Evolutionary conservation across 352 stramenopile species (phyloP).

Genomic region (Phytophthora agathidicida): DNA sequence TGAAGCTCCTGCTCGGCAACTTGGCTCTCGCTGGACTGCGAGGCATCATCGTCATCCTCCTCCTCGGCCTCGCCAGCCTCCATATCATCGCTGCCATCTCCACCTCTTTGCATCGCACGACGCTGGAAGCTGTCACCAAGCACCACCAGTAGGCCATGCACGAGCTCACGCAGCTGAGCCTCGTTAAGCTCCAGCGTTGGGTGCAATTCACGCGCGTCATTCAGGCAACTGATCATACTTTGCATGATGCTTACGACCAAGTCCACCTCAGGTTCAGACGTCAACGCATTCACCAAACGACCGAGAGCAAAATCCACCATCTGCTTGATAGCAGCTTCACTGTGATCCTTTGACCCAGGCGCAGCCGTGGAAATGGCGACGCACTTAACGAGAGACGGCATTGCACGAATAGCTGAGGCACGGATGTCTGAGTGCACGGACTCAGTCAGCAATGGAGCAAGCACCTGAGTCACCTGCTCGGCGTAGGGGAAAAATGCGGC

Average conservation of each 20-base stretch:
- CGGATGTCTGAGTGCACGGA: constrained; percentile 88
- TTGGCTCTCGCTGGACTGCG: constrained; percentile 48
- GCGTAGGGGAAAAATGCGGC: constrained; percentile 88
- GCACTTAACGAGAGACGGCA: constrained; percentile 80
- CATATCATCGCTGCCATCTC: constrained; percentile 30
- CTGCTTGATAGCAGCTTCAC: constrained; percentile 71
- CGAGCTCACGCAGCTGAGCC: constrained; percentile 72
- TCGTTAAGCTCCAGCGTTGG: constrained; percentile 66
- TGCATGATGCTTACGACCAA: constrained; percentile 88
- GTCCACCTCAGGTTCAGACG: constrained; percentile 84
- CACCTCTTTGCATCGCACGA: constrained; percentile 54
- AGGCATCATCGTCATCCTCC: constrained; percentile 56
- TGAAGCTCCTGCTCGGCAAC: constrained; percentile 72
- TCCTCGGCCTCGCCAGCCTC: constrained; percentile 36
- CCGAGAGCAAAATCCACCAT: constrained; percentile 87
- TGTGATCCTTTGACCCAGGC: constrained; percentile 24
- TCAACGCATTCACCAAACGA: constrained; percentile 75
- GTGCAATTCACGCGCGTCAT: constrained; percentile 49
- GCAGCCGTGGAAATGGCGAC: constrained; percentile 60
- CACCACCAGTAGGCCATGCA: constrained; percentile 76
- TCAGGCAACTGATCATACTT: constrained; percentile 79
- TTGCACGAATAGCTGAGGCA: constrained; percentile 76
- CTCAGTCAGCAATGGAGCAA: constrained; percentile 82
- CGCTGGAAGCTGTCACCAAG: constrained; percentile 85
- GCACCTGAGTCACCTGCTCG: constrained; percentile 84